Percentiles rank a stretch among this genome's conserved stretches.
These are phyloP conservation scores for Boletus sp. DNA, from an alignment of 768 basidiomycete species.

Conservation along the genomic window DNA sequence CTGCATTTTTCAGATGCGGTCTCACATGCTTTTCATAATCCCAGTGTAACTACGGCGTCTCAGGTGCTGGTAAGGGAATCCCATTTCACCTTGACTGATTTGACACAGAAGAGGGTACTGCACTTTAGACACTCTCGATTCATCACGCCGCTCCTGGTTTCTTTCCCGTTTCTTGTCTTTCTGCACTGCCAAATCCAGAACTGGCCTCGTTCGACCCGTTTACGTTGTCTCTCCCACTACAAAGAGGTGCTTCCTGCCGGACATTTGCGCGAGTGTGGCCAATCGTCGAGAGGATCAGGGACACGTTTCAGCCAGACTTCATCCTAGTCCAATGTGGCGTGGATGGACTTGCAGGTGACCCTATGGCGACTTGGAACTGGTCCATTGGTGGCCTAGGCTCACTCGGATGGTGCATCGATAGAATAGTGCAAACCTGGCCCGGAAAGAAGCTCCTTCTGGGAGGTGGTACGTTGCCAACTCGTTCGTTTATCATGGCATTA, in stretches of 20 bases:
- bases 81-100: not conserved
- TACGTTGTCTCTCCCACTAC: conserved; percentile 78
- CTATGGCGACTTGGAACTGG: conserved; percentile 73
- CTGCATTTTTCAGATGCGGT: conserved; percentile 91
- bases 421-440: conserved; percentile 51
- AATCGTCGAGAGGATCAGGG: conserved; percentile 55
- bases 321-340: conserved; percentile 83
- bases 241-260: conserved; percentile 58
- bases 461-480: conserved; percentile 48
- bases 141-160: conserved; percentile 84
- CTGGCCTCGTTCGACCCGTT: conserved; percentile 46
- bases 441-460: conserved; percentile 70
- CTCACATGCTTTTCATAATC: conserved; percentile 64
- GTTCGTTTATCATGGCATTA: not conserved
- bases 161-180: conserved; percentile 64
- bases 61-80: conserved; percentile 45
- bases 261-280: conserved; percentile 68
- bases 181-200: conserved; percentile 42
- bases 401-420: conserved; percentile 63
- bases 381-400: conserved; percentile 55
- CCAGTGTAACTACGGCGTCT: conserved; percentile 32
- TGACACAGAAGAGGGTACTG: not conserved
- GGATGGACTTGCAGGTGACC: conserved; percentile 85
- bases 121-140: conserved; percentile 67
- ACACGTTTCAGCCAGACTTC: conserved; percentile 70